A percentile compares a stretch with the other conserved stretches of the same genome.
phyloP scores from a whole-genome alignment of 2,329 filamentous ascomycete genomes.

The Epichloe uncinata region DNA sequence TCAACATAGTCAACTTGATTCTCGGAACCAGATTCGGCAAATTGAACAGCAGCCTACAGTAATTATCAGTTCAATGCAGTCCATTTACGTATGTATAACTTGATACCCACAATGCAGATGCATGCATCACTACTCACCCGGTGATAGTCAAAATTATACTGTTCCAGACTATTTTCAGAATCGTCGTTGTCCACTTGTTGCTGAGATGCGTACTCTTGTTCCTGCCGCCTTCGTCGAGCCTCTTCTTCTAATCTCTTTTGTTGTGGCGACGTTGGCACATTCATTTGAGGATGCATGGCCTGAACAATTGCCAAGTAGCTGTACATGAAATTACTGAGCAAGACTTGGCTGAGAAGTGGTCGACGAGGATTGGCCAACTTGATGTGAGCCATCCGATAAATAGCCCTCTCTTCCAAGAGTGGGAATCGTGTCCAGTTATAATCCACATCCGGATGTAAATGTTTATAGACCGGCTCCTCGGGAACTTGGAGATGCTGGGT shows the following conservation, averaged over 20 bases:
- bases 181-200: constrained; percentile 32
- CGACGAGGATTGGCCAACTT: constrained; percentile 95
- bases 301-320: constrained; percentile 97
- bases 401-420: constrained; percentile 88
- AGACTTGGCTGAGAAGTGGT: constrained; percentile 82
- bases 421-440: constrained; percentile 95
- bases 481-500: constrained; percentile 61
- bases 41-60: constrained; percentile 29
- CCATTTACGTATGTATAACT: background rate
- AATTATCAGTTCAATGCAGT: constrained; percentile 3
- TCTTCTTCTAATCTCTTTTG: constrained; percentile 49
- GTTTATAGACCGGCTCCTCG: constrained; percentile 60
- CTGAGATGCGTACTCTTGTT: constrained; percentile 34
- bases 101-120: background rate
- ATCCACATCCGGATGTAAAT: constrained; percentile 75
- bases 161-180: constrained; percentile 34
- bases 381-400: constrained; percentile 97
- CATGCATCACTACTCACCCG: constrained; percentile 25
- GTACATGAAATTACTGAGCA: constrained; percentile 99
- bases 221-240: constrained; percentile 34
- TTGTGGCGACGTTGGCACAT: constrained; percentile 73
- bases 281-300: constrained; percentile 94
- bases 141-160: constrained; percentile 41
- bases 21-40: constrained; percentile 29
- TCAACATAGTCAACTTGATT: constrained; percentile 36